Conservation (phyloP, 2,329 filamentous ascomycete species). For the Monosporascus cannonballus region DNA sequence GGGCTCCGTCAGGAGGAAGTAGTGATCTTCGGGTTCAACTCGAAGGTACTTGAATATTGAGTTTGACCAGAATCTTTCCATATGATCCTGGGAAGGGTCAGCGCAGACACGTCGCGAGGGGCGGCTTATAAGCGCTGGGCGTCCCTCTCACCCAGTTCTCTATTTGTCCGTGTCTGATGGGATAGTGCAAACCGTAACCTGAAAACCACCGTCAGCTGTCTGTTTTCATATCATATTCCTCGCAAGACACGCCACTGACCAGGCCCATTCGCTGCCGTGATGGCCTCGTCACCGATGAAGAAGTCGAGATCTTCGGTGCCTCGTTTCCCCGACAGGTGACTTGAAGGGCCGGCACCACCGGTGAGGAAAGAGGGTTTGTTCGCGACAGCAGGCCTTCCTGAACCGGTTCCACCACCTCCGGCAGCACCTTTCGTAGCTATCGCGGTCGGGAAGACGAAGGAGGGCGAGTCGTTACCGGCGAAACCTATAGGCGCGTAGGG, state of each 20-base stretch:
- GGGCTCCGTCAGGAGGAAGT: slow-evolving; percentile 95
- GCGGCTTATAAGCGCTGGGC: not conserved
- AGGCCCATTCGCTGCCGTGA: slow-evolving; percentile 76
- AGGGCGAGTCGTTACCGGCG: slow-evolving; percentile 97
- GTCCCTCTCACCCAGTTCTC: slow-evolving; percentile 77
- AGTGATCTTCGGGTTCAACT: slow-evolving; percentile 97
- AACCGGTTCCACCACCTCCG: slow-evolving; percentile 67
- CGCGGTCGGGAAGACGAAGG: slow-evolving; percentile 97
- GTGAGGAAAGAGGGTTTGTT: slow-evolving; percentile 96
- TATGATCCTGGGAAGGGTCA: slow-evolving; percentile 65
- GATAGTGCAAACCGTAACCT: slow-evolving; percentile 96
- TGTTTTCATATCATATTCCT: not conserved
- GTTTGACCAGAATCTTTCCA: slow-evolving; percentile 99
- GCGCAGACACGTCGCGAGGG: slow-evolving; percentile 9
- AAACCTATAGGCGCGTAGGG: slow-evolving; percentile 58
- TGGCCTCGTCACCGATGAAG: slow-evolving; percentile 96
- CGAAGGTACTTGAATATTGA: slow-evolving; percentile 99
- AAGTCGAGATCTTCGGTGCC: slow-evolving; percentile 97
- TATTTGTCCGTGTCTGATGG: slow-evolving; percentile 95
- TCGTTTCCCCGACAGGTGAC: slow-evolving; percentile 83
- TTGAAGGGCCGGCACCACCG: slow-evolving; percentile 75
- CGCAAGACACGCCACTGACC: slow-evolving; percentile 42
- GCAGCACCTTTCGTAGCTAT: slow-evolving; percentile 87
- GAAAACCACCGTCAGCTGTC: slow-evolving; percentile 9
- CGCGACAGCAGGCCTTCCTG: slow-evolving; percentile 80